A percentile compares a stretch with the other conserved stretches of the same genome.
Conservation (phyloP, 768 basidiomycete genomes). For the Lactarius psammicola region DNA sequence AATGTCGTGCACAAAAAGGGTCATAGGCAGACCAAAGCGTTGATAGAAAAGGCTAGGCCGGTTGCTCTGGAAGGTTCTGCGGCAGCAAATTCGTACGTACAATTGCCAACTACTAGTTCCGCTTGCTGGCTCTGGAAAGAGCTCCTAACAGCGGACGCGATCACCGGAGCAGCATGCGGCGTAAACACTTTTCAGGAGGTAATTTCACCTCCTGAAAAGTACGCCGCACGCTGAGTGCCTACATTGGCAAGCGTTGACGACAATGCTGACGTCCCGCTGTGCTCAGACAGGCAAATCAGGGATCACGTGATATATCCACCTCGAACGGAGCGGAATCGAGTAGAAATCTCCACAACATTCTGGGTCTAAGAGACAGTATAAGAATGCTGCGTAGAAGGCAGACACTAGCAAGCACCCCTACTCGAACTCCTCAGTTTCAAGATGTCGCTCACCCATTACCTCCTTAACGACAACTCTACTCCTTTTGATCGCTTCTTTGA, state of each 20-base stretch:
- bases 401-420: not conserved
- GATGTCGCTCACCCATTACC: constrained; percentile 40
- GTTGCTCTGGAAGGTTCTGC: not conserved
- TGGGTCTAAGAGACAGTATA: not conserved
- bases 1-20: not conserved
- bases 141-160: not conserved
- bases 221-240: not conserved
- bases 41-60: not conserved
- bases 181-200: not conserved
- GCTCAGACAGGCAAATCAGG: not conserved
- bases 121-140: not conserved
- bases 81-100: not conserved
- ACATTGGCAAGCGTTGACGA: not conserved
- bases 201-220: not conserved
- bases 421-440: not conserved
- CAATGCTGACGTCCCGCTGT: not conserved
- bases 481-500: constrained; percentile 47
- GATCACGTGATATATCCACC: not conserved
- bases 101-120: not conserved
- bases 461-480: constrained; percentile 40
- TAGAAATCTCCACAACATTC: not conserved
- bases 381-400: not conserved
- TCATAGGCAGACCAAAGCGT: too few relatives aligned
- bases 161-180: not conserved
- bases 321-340: not conserved